These are phyloP conservation scores for Phytophthora syringae DNA, from an alignment of 352 stramenopile species.

Conservation along the genomic window DNA sequence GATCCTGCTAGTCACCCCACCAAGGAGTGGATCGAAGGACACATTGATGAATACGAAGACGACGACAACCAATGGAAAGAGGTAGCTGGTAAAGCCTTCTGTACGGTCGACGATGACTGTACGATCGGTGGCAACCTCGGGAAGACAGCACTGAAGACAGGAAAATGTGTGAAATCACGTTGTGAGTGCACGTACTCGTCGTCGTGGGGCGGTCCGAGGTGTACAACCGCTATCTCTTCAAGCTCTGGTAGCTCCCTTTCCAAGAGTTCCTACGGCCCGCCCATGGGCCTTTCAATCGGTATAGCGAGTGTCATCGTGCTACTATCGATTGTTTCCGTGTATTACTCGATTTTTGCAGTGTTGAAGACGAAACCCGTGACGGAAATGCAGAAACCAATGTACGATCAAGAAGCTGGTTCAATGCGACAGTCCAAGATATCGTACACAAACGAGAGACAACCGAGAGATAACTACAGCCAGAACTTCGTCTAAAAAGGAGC, in stretches of 20 bases:
- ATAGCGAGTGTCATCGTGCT: slow-evolving; percentile 38
- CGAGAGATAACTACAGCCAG: not conserved
- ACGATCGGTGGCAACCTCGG: slow-evolving; percentile 49
- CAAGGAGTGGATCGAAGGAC: slow-evolving; percentile 67
- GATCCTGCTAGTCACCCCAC: slow-evolving; percentile 62
- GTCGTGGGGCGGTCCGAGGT: slow-evolving; percentile 66
- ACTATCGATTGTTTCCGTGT: slow-evolving; percentile 40
- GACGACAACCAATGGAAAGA: slow-evolving; percentile 47
- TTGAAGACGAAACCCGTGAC: slow-evolving; percentile 17
- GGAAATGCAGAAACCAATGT: slow-evolving; percentile 19
- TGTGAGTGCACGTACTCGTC: slow-evolving; percentile 49
- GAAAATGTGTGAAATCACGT: slow-evolving; percentile 55
- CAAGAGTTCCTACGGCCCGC: slow-evolving; percentile 41
- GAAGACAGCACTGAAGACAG: slow-evolving; percentile 41
- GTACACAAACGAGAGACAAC: not conserved
- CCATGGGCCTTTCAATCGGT: slow-evolving; percentile 39
- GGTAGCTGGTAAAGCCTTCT: too few species aligned
- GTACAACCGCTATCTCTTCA: slow-evolving; percentile 43
- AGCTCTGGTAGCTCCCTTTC: slow-evolving; percentile 19
- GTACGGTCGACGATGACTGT: slow-evolving; percentile 53
- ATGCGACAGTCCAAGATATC: not conserved
- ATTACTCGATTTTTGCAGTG: slow-evolving; percentile 26
- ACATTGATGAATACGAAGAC: slow-evolving; percentile 69
- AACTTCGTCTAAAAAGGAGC: not conserved
- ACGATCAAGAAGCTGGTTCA: not conserved